Percentiles rank a stretch among this genome's conserved stretches.
phyloP scores from a whole-genome alignment of 345 rosid species.

The Eucalyptus marginata region DNA sequence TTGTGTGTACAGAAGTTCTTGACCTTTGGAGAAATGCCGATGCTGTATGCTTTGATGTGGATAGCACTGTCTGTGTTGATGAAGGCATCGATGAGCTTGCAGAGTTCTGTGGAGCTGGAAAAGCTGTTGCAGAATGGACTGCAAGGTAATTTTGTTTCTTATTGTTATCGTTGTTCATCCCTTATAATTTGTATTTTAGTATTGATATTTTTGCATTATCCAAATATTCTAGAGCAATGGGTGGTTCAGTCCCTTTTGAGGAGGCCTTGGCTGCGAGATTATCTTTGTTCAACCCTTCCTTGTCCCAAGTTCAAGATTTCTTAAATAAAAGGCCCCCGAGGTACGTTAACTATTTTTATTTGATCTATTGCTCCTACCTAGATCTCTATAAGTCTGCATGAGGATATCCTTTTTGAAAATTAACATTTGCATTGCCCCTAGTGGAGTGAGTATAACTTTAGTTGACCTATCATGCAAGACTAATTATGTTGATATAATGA shows the following conservation, averaged over 20 bases:
- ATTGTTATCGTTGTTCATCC: neutral
- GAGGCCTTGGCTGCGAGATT: slow-evolving; percentile 90
- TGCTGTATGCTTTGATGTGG: slow-evolving; percentile 97
- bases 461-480: neutral
- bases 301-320: slow-evolving; percentile 63
- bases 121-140: slow-evolving; percentile 96
- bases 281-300: slow-evolving; percentile 77
- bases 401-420: neutral
- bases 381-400: neutral
- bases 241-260: slow-evolving; percentile 93
- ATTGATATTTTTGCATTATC: neutral
- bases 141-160: slow-evolving; percentile 44
- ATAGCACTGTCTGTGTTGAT: slow-evolving; percentile 91
- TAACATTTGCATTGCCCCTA: neutral
- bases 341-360: slow-evolving; percentile 18
- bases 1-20: slow-evolving; percentile 41
- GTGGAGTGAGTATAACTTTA: neutral
- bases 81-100: slow-evolving; percentile 99
- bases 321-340: slow-evolving; percentile 71
- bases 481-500: neutral
- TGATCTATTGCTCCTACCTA: neutral
- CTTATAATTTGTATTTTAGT: neutral
- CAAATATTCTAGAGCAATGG: slow-evolving; percentile 70
- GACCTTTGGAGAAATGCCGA: slow-evolving; percentile 63
- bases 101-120: slow-evolving; percentile 95